Percentiles rank a stretch among this genome's conserved stretches.
These are phyloP conservation scores for Candida vaughaniae DNA, from an alignment of 805 yeast species.

Conservation along the genomic window DNA sequence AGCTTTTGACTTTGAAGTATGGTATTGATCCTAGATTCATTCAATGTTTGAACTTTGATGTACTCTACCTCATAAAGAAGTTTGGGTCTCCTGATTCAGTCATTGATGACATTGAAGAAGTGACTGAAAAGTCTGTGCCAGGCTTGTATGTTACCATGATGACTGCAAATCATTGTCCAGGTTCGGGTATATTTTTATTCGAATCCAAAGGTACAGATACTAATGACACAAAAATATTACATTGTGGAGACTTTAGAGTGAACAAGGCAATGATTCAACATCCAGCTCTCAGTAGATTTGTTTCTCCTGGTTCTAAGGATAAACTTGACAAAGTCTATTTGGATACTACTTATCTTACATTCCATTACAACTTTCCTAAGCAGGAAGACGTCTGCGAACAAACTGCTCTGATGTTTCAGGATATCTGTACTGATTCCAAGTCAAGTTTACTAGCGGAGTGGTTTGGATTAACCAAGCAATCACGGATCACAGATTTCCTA, in stretches of 20 bases:
- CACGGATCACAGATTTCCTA: constrained; percentile 36
- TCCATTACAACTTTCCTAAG: constrained; percentile 71
- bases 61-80: constrained; percentile 31
- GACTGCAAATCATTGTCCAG: constrained; percentile 97
- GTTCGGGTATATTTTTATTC: constrained; percentile 79
- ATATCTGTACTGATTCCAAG: constrained; percentile 33
- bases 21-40: constrained; percentile 53
- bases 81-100: constrained; percentile 6
- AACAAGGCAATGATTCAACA: constrained; percentile 48
- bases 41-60: constrained; percentile 37
- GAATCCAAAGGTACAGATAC: constrained; percentile 39
- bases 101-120: constrained; percentile 8
- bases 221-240: constrained; percentile 46
- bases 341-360: constrained; percentile 87
- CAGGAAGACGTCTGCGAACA: constrained; percentile 66
- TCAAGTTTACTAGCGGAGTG: constrained; percentile 25
- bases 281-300: constrained; percentile 24
- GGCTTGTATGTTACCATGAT: constrained; percentile 55
- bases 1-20: constrained; percentile 53
- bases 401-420: constrained; percentile 53
- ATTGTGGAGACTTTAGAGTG: constrained; percentile 94
- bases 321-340: constrained; percentile 64
- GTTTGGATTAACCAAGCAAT: constrained; percentile 36
- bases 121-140: constrained; percentile 16
- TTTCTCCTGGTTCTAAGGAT: constrained; percentile 9